Base-by-base conservation (phyloP, 129 eudicot genomes). In the Ambrosia trifida region DNA sequence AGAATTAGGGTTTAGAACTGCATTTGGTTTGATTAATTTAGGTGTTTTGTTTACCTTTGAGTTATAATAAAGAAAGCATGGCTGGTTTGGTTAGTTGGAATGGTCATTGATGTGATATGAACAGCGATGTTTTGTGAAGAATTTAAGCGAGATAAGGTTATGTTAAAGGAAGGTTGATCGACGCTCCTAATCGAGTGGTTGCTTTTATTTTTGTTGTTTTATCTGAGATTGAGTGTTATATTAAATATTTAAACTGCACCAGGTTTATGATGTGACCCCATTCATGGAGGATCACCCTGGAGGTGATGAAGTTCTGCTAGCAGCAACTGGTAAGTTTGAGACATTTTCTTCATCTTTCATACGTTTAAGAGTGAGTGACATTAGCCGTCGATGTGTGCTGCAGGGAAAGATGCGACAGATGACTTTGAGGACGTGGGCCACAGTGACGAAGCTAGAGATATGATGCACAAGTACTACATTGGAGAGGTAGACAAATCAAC, bases 211-310 rank as follows among this genome's bases (percentile, higher is more conserved):
- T 11, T 49, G 28, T 68, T 35, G n/a, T 14, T 58, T 57, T 35
- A 2, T 31, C n/a, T 31, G 18, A 24, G 44, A 12, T 44, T 11
- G 13, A 38, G 40, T 53, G 5, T 43, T 41, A 6, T 1, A 24
- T 24, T 24, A 6, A 44, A 16, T 60, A 46, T 18, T 9, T 40
- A 14, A 38, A 31, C 40, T 61, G 66, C 36, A 33, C 17, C 91
- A 92, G 98, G 98, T 92, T 50, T 92, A 92, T 82, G 91, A 92
- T 87, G 95, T 92, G 14, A 85, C 91, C 40, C 91, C 89, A 16
- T 92, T 92, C 70, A 89, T 92, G 96, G 96, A 89, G 36, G 96
- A 92, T 75, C 98, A 92, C 76, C 98, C 98, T 30, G 98, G 98
- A 53, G 98, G 98, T 68, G 98, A 88, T 78, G 98, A 92, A 83